Conservation (phyloP, 768 basidiomycete genomes). For the Fomitopsis pulvina region DNA sequence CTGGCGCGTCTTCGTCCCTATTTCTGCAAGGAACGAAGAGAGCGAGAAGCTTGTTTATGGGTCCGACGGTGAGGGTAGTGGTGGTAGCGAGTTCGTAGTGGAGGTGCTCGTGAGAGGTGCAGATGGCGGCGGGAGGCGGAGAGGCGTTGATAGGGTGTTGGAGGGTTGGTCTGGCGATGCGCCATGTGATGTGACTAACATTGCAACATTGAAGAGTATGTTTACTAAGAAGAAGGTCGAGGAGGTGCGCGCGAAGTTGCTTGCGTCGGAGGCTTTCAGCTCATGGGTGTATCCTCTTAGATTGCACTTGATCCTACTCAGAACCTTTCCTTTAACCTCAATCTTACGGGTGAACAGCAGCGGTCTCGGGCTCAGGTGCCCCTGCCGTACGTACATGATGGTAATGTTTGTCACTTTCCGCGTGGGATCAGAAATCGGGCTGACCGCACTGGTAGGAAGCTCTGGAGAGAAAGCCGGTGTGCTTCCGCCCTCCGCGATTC, state of each 20-base stretch:
- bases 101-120: conserved; percentile 50
- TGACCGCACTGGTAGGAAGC: conserved; percentile 35
- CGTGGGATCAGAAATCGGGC: neutral
- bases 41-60: conserved; percentile 58
- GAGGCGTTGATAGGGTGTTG: conserved; percentile 50
- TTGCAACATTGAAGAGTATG: conserved; percentile 46
- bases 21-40: conserved; percentile 56
- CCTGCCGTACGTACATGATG: conserved; percentile 86
- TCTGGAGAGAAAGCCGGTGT: conserved; percentile 17
- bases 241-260: conserved; percentile 10
- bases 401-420: conserved; percentile 34
- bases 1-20: conserved; percentile 70
- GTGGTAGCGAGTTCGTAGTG: conserved; percentile 49
- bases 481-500: conserved; percentile 44
- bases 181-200: conserved; percentile 41
- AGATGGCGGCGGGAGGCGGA: conserved; percentile 36
- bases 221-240: conserved; percentile 29
- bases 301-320: conserved; percentile 54
- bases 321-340: conserved; percentile 82
- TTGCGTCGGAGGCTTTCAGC: neutral
- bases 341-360: conserved; percentile 76
- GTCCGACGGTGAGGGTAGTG: conserved; percentile 39
- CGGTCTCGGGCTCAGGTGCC: conserved; percentile 76
- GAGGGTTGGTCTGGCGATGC: conserved; percentile 50
- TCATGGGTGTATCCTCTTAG: conserved; percentile 5